Conservation (phyloP, 2,329 filamentous ascomycete species). For the Neonectria ditissima region DNA sequence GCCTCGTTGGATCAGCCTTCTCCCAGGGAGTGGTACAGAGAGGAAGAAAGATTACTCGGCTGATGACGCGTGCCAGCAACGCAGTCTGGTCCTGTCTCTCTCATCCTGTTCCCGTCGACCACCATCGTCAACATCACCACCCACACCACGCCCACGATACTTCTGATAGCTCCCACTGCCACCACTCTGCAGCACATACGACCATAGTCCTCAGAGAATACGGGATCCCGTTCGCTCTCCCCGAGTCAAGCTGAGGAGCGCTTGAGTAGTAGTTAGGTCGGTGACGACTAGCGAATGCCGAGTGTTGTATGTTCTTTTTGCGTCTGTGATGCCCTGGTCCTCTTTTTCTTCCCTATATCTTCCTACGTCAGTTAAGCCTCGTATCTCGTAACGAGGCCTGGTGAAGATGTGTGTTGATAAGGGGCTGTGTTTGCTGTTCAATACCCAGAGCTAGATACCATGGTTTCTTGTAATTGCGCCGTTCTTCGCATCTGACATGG, state of each 20-base stretch:
- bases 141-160: neutral
- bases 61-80: neutral
- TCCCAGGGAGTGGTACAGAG: neutral
- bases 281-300: constrained; percentile 27
- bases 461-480: too few species aligned
- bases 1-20: constrained; percentile 13
- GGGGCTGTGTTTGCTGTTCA: too few species aligned
- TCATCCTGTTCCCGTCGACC: neutral
- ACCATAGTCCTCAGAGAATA: constrained; percentile 24
- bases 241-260: constrained; percentile 25
- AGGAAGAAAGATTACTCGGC: neutral
- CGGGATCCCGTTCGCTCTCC: constrained; percentile 25
- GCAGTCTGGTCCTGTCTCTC: neutral
- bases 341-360: neutral
- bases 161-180: neutral
- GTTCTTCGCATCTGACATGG: too few species aligned
- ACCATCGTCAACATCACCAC: neutral
- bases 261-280: constrained; percentile 27
- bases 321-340: neutral
- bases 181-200: constrained; percentile 16
- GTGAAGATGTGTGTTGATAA: neutral
- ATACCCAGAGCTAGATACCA: too few species aligned
- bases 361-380: neutral
- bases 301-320: constrained; percentile 26
- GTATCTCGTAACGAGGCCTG: neutral